Percentiles rank a stretch among this genome's conserved stretches.
Conservation (phyloP, 1,284 basidiomycete species). For the Apiotrichum brassicae region DNA sequence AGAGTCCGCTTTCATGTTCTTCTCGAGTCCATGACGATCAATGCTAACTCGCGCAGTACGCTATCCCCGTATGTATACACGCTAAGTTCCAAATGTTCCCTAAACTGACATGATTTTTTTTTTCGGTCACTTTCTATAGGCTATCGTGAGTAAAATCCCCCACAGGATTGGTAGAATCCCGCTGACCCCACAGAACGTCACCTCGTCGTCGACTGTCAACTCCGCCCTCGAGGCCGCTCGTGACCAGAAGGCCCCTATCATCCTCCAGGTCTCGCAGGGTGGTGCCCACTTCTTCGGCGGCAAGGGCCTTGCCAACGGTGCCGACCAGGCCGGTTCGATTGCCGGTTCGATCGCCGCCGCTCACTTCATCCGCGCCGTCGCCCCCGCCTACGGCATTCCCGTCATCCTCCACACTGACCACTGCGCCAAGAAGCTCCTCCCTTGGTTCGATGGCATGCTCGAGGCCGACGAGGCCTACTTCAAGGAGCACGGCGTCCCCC, state of each 20-base stretch:
- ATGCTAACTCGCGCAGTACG: slow-evolving; percentile 55
- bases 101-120: slow-evolving; percentile 1
- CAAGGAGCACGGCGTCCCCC: slow-evolving; percentile 80
- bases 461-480: slow-evolving; percentile 91
- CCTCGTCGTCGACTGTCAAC: slow-evolving; percentile 80
- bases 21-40: too few relatives aligned
- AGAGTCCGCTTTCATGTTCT: too few relatives aligned
- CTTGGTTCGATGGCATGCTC: slow-evolving; percentile 99
- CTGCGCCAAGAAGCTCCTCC: slow-evolving; percentile 96
- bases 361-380: slow-evolving; percentile 81
- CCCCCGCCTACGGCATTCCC: slow-evolving; percentile 85
- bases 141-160: slow-evolving; percentile 71
- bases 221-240: slow-evolving; percentile 83
- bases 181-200: slow-evolving; percentile 55
- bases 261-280: slow-evolving; percentile 95
- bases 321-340: slow-evolving; percentile 91
- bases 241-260: slow-evolving; percentile 94
- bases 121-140: too few relatives aligned
- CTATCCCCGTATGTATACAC: slow-evolving; percentile 65
- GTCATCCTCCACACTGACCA: slow-evolving; percentile 99
- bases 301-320: slow-evolving; percentile 80
- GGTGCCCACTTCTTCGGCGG: slow-evolving; percentile 95
- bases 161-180: too few relatives aligned
- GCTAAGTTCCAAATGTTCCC: not conserved
- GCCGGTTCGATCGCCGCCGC: slow-evolving; percentile 87